Percentiles rank a stretch among this genome's conserved stretches.
These are phyloP conservation scores for Claviceps sp. DNA, from an alignment of 2,329 filamentous ascomycete genomes.

Conservation along the genomic window DNA sequence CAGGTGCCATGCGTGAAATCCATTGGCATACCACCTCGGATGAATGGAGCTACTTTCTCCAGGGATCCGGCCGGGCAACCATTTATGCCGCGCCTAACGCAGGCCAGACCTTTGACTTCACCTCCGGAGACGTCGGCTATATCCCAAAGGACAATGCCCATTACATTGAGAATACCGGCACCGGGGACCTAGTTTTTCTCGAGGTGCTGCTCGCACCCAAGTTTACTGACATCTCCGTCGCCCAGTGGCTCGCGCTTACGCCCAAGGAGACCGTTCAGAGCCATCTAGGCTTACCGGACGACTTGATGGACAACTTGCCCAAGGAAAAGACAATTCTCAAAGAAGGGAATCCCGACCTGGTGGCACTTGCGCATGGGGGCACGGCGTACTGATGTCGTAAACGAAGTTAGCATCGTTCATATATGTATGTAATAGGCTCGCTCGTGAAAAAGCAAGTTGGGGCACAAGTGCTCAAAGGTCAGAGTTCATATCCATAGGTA, in stretches of 20 bases:
- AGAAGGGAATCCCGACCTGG: constrained; percentile 24
- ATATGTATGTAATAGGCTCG: too few relatives aligned
- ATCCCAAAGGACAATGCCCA: constrained; percentile 37
- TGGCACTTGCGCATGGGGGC: constrained; percentile 11
- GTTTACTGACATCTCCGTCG: constrained; percentile 40
- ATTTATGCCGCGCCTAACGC: constrained; percentile 37
- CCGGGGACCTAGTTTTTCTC: constrained; percentile 41
- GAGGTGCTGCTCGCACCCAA: constrained; percentile 40
- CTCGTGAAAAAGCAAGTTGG: too few relatives aligned
- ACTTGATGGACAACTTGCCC: constrained; percentile 22
- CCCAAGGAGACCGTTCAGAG: constrained; percentile 45
- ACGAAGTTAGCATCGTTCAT: too few relatives aligned
- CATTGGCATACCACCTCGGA: constrained; percentile 50
- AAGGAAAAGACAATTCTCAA: constrained; percentile 30
- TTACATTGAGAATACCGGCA: constrained; percentile 48
- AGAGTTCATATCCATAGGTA: too few relatives aligned
- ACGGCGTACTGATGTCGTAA: constrained; percentile 8
- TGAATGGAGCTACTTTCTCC: constrained; percentile 48
- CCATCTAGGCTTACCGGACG: constrained; percentile 30
- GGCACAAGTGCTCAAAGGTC: too few relatives aligned
- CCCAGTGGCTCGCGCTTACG: constrained; percentile 45
- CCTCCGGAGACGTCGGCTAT: constrained; percentile 47
- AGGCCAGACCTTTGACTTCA: constrained; percentile 44
- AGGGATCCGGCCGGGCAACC: constrained; percentile 41
- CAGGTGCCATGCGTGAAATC: constrained; percentile 50